Conservation (phyloP, 2,329 filamentous ascomycete species). For the Botrytis porri region DNA sequence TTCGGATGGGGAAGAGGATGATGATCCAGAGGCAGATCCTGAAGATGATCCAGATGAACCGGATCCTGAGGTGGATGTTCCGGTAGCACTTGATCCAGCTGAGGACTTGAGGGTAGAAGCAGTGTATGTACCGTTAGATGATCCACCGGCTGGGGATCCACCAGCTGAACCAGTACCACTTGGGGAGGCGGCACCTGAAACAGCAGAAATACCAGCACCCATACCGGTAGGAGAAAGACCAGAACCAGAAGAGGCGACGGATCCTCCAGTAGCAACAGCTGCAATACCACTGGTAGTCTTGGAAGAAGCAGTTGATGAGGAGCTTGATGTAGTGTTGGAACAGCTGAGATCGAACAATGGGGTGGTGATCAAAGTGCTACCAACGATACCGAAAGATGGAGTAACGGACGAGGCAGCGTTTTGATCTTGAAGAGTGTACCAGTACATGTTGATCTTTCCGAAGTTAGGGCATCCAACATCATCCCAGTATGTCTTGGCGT, state of each 20-base stretch:
- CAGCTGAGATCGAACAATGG: constrained; percentile 65
- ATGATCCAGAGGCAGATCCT: constrained; percentile 18
- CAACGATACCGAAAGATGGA: constrained; percentile 70
- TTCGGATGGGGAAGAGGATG: constrained; percentile 14
- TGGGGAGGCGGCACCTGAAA: constrained; percentile 11
- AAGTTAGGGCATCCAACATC: constrained; percentile 71
- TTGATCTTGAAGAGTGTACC: constrained; percentile 73
- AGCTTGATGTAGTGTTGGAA: constrained; percentile 37
- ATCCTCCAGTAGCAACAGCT: constrained; percentile 18
- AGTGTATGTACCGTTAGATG: constrained; percentile 19
- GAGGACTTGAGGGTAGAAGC: constrained; percentile 1
- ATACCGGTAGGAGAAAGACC: constrained; percentile 28
- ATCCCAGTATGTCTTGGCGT: constrained; percentile 79
- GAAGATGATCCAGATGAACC: constrained; percentile 11
- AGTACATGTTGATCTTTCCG: constrained; percentile 65
- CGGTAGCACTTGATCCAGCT: constrained; percentile 11
- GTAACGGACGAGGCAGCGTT: constrained; percentile 53
- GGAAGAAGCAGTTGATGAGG: constrained; percentile 23
- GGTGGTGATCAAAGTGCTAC: constrained; percentile 49
- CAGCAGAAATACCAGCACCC: constrained; percentile 21
- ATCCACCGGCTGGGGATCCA: constrained; percentile 3
- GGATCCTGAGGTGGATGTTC: constrained; percentile 20
- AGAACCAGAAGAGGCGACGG: constrained; percentile 24
- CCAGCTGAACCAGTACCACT: constrained; percentile 14
- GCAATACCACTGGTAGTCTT: constrained; percentile 19